Evolutionary conservation across 2,329 filamentous ascomycete species (phyloP).

Genomic region (Magnaporthales sp.): DNA sequence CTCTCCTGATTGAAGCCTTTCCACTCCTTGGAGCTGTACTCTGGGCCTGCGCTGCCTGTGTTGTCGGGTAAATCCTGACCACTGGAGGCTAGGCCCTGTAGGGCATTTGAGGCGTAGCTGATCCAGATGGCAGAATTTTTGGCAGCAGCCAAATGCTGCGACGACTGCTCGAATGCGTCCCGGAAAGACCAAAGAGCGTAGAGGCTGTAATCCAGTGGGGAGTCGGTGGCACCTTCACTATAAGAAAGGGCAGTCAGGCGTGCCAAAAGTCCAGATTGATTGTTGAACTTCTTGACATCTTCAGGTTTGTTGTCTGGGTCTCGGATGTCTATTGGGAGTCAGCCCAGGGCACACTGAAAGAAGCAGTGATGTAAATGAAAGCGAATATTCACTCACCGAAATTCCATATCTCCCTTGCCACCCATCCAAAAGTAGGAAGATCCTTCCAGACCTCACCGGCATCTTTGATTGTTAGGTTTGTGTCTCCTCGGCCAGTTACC

Average conservation of each 20-base stretch:
- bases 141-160: constrained; percentile 8
- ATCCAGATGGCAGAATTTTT: constrained; percentile 17
- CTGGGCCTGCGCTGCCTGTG: constrained; percentile 11
- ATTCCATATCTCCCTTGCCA: constrained; percentile 18
- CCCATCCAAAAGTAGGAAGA: constrained; percentile 19
- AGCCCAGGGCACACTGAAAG: not conserved
- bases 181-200: constrained; percentile 20
- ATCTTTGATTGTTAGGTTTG: constrained; percentile 12
- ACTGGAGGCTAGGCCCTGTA: constrained; percentile 11
- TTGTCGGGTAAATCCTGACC: constrained; percentile 10
- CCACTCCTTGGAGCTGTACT: constrained; percentile 15
- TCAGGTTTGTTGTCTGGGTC: constrained; percentile 11
- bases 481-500: constrained; percentile 10
- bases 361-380: not conserved
- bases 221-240: not conserved
- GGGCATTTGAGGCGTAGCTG: constrained; percentile 9
- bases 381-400: constrained; percentile 13
- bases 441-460: constrained; percentile 17
- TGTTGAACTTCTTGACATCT: constrained; percentile 10
- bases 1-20: constrained; percentile 18
- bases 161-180: constrained; percentile 16
- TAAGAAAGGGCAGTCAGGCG: constrained; percentile 14
- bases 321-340: constrained; percentile 9
- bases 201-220: constrained; percentile 17
- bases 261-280: constrained; percentile 17